These are phyloP conservation scores for Backusella circina DNA, from an alignment of 192 early-diverging fungal genomes.

Conservation along the genomic window DNA sequence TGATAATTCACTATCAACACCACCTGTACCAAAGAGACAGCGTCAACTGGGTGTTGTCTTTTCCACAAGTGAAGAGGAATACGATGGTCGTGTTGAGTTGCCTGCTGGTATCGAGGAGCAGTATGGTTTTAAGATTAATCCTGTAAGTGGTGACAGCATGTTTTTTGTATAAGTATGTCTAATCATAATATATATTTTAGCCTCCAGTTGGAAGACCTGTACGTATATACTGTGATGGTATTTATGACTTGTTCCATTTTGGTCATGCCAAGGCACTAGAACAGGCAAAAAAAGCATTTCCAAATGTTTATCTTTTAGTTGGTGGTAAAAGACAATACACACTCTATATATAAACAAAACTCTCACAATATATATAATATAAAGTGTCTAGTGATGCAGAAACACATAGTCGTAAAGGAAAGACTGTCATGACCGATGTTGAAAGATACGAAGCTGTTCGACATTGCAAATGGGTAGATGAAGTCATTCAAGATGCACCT, in stretches of 20 bases:
- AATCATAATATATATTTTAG: neutral
- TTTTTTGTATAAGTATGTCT: neutral
- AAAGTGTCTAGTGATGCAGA: constrained; percentile 68
- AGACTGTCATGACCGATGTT: constrained; percentile 75
- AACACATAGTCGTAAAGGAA: constrained; percentile 78
- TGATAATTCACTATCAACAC: neutral
- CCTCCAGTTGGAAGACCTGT: constrained; percentile 61
- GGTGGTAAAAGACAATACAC: constrained; percentile 40
- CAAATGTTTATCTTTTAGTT: constrained; percentile 69
- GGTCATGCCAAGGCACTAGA: constrained; percentile 75
- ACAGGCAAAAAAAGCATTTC: constrained; percentile 78
- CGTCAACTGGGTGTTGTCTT: neutral
- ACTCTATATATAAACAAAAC: neutral
- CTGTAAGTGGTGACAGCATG: neutral
- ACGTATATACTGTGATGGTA: constrained; percentile 75
- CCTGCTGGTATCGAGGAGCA: constrained; percentile 10
- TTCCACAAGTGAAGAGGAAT: constrained; percentile 12
- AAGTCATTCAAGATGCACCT: constrained; percentile 73
- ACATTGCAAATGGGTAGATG: constrained; percentile 86
- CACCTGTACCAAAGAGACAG: neutral
- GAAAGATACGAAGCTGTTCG: constrained; percentile 78
- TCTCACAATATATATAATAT: neutral
- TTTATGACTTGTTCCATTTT: constrained; percentile 82
- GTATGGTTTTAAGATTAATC: constrained; percentile 17
- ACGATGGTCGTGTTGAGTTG: neutral